Conservation (phyloP, 345 rosid genomes). For the Hypericum perforatum region DNA sequence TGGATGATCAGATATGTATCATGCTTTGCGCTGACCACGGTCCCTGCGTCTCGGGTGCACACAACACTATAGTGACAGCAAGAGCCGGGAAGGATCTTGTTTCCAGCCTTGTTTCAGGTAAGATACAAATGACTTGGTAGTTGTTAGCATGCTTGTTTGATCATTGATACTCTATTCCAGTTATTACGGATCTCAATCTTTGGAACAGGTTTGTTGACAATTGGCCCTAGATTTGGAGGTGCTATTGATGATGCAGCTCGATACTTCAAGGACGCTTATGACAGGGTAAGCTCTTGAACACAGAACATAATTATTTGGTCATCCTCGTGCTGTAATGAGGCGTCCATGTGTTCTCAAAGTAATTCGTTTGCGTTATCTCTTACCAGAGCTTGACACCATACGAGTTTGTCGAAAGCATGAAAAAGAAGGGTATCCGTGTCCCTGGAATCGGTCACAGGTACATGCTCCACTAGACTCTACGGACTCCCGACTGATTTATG, state of each 20-base stretch:
- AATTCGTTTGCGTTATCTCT: slow-evolving; percentile 8
- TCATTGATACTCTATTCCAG: not conserved
- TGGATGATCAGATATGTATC: slow-evolving; percentile 72
- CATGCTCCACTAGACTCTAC: not conserved
- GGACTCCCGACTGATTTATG: not conserved
- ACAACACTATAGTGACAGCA: slow-evolving; percentile 92
- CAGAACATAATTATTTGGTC: slow-evolving; percentile 1
- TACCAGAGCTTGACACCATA: slow-evolving; percentile 73
- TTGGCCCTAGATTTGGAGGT: slow-evolving; percentile 98
- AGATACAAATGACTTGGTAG: not conserved
- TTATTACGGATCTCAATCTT: slow-evolving; percentile 12
- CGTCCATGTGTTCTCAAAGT: slow-evolving; percentile 10
- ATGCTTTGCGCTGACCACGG: slow-evolving; percentile 98
- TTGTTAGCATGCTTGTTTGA: slow-evolving; percentile 1
- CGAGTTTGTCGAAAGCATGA: slow-evolving; percentile 90
- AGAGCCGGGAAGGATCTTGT: slow-evolving; percentile 99
- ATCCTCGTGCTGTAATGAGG: slow-evolving; percentile 4
- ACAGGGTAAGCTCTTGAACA: slow-evolving; percentile 40
- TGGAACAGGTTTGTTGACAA: slow-evolving; percentile 74
- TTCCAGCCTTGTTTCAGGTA: slow-evolving; percentile 90
- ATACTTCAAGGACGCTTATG: slow-evolving; percentile 93
- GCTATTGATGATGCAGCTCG: slow-evolving; percentile 97
- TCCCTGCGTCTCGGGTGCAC: slow-evolving; percentile 95
- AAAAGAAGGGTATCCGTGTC: slow-evolving; percentile 96
- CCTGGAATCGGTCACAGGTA: slow-evolving; percentile 98